These are phyloP conservation scores for Penicillium brasilianum DNA, from an alignment of 2,329 filamentous ascomycete genomes.

Conservation along the genomic window DNA sequence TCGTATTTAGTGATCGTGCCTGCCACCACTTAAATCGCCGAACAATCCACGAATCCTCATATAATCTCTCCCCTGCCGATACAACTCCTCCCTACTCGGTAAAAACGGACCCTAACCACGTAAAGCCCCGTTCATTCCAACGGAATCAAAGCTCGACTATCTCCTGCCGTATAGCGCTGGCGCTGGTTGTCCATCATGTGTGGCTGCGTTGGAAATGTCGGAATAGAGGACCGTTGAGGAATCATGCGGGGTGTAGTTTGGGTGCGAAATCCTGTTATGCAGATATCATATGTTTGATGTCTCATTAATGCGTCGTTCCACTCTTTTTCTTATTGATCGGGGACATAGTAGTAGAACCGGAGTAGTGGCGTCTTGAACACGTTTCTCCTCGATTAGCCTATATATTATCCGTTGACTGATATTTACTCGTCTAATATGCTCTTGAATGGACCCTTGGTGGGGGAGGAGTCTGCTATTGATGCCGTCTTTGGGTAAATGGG, in stretches of 20 bases:
- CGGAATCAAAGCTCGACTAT: slow-evolving; percentile 36
- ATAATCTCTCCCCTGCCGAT: slow-evolving; percentile 34
- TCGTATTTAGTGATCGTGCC: slow-evolving; percentile 31
- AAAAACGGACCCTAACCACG: slow-evolving; percentile 34
- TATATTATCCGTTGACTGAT: neutral
- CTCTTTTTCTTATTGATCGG: neutral
- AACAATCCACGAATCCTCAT: slow-evolving; percentile 39
- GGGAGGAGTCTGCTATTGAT: neutral
- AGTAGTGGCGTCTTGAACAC: neutral
- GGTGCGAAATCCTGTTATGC: slow-evolving; percentile 30
- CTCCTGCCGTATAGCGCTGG: slow-evolving; percentile 36
- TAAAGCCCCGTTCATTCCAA: slow-evolving; percentile 34
- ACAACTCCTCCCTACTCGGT: slow-evolving; percentile 33
- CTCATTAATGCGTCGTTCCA: slow-evolving; percentile 37
- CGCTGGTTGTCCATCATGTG: slow-evolving; percentile 37
- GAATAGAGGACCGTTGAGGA: slow-evolving; percentile 36
- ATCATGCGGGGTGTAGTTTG: slow-evolving; percentile 33
- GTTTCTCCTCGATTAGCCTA: neutral
- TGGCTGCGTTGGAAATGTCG: slow-evolving; percentile 40
- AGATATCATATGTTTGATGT: slow-evolving; percentile 37
- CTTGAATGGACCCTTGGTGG: neutral
- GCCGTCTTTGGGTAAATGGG: neutral
- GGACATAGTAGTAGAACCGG: neutral
- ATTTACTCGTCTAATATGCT: neutral
- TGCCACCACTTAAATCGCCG: slow-evolving; percentile 39